Conservation (phyloP, 768 basidiomycete genomes). For the Russula foetens region DNA sequence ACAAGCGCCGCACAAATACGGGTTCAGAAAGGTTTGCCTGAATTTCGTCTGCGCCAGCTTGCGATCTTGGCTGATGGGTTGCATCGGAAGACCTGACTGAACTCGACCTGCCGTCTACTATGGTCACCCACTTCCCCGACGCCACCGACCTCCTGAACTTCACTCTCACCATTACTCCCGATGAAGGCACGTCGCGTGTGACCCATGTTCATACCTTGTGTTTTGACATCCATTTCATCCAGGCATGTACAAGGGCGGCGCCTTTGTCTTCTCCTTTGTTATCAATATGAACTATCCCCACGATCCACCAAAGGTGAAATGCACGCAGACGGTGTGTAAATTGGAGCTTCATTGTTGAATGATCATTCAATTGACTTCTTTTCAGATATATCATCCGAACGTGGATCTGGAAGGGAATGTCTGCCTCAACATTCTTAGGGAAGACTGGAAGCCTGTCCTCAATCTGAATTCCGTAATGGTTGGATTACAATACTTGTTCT, state of each 20-base stretch:
- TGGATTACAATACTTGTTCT: slow-evolving; percentile 94
- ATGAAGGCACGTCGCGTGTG: slow-evolving; percentile 60
- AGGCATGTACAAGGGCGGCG: slow-evolving; percentile 99
- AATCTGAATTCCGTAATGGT: slow-evolving; percentile 99
- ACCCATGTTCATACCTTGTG: not conserved
- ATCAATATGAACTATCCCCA: slow-evolving; percentile 99
- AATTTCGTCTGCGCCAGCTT: not conserved
- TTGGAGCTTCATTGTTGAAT: not conserved
- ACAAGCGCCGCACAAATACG: slow-evolving; percentile 96
- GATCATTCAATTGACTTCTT: not conserved
- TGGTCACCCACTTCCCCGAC: slow-evolving; percentile 93
- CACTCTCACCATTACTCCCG: slow-evolving; percentile 88
- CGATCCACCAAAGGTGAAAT: slow-evolving; percentile 98
- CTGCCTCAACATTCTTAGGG: slow-evolving; percentile 94
- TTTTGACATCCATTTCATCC: not conserved
- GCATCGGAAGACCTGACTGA: slow-evolving; percentile 77
- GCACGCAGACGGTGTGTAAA: slow-evolving; percentile 74
- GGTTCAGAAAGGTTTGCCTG: slow-evolving; percentile 88
- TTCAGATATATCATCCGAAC: slow-evolving; percentile 97
- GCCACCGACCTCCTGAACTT: slow-evolving; percentile 94
- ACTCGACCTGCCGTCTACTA: slow-evolving; percentile 89
- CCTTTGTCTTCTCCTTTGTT: slow-evolving; percentile 87
- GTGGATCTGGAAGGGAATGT: slow-evolving; percentile 98
- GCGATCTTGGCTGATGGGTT: not conserved
- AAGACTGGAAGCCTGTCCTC: slow-evolving; percentile 99